Percentiles rank a stretch among this genome's conserved stretches.
phyloP scores from a whole-genome alignment of 169 alveolate genomes.

The Eimeria acervulina region DNA sequence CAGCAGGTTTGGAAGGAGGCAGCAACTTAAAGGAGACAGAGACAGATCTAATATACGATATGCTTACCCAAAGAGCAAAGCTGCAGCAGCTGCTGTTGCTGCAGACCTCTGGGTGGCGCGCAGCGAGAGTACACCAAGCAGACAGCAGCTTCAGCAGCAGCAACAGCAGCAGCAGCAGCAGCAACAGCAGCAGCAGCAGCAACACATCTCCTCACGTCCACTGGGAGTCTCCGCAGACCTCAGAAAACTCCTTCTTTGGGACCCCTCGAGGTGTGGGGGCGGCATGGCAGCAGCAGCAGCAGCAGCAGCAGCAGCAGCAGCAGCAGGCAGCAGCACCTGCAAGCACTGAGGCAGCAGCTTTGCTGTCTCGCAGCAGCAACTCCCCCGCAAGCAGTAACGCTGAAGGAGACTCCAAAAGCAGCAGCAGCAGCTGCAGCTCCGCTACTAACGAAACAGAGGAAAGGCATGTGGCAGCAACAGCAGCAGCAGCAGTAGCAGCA shows the following conservation, averaged over 20 bases:
- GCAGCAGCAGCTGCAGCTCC: background rate
- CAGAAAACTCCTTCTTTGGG: background rate
- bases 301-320: background rate
- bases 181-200: background rate
- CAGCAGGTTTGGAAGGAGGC: background rate
- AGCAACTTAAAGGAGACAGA: background rate
- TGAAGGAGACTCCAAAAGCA: background rate
- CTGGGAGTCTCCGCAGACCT: constrained; percentile 36
- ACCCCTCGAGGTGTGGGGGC: background rate
- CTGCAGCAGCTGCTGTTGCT: constrained; percentile 56
- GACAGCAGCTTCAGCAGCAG: constrained; percentile 23
- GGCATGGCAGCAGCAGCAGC: background rate
- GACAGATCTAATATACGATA: background rate
- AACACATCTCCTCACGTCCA: background rate
- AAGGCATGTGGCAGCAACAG: background rate
- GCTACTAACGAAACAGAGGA: background rate
- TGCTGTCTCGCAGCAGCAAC: background rate
- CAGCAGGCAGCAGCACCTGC: background rate
- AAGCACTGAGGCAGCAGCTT: background rate
- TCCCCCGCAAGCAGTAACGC: background rate
- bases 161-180: constrained; percentile 11
- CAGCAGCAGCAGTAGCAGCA: constrained; percentile 32
- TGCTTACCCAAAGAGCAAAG: background rate
- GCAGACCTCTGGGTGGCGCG: background rate
- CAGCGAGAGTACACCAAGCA: background rate